A percentile compares a stretch with the other conserved stretches of the same genome.
phyloP scores from a whole-genome alignment of 306 rosid genomes.

The Vicia villosa region DNA sequence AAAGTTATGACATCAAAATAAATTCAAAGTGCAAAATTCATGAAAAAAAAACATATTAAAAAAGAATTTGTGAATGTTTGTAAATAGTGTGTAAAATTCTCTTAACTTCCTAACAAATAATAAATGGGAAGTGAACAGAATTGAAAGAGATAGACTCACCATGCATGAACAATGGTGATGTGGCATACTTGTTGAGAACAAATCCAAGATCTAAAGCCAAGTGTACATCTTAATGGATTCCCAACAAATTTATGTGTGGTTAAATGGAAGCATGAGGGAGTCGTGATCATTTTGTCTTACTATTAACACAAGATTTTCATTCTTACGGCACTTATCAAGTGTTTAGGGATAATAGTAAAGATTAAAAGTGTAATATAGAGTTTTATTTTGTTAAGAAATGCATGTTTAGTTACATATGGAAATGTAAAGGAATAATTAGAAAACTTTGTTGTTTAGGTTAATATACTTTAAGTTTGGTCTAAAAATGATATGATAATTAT shows the following conservation, averaged over 20 bases:
- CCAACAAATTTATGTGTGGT: conserved; percentile 20
- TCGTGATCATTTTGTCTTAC: conserved; percentile 13
- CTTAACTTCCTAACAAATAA: no score
- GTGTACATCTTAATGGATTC: background rate
- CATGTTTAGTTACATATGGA: background rate
- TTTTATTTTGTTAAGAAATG: background rate
- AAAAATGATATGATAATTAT: no score
- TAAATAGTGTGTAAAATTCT: no score
- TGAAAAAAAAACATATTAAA: no score
- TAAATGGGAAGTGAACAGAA: background rate
- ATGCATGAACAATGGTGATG: conserved; percentile 16
- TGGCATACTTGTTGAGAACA: background rate
- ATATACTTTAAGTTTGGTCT: background rate
- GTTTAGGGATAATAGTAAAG: background rate
- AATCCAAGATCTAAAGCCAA: background rate
- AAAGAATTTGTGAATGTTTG: no score
- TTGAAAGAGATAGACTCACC: background rate
- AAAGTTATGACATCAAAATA: no score
- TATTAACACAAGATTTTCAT: background rate
- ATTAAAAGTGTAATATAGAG: background rate
- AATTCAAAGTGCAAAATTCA: no score
- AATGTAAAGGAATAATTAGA: background rate
- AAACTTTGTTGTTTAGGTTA: background rate
- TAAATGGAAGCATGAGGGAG: conserved; percentile 16
- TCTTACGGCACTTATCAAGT: background rate